phyloP scores from a whole-genome alignment of 768 basidiomycete species.

The Tricholoma sp. region DNA sequence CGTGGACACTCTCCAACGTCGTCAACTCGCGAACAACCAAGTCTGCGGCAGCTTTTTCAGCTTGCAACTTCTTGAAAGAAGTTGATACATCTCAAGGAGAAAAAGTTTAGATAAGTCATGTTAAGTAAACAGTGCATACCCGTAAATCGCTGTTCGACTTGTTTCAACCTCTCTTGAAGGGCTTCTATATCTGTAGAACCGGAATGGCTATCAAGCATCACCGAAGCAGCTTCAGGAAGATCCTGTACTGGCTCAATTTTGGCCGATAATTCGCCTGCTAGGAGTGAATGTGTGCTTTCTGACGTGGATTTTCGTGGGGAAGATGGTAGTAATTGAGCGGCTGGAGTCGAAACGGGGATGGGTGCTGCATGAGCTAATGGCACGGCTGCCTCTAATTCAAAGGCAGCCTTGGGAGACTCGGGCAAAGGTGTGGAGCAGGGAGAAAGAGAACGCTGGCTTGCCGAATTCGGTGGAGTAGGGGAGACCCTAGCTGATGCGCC shows the following conservation, averaged over 20 bases:
- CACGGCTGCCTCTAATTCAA: conserved; percentile 8
- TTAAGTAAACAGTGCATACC: conserved; percentile 36
- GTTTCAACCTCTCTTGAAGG: conserved; percentile 59
- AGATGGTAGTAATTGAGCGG: not conserved
- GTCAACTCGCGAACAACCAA: conserved; percentile 64
- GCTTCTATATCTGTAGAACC: conserved; percentile 40
- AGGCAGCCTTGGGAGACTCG: conserved; percentile 29
- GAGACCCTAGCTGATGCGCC: conserved; percentile 36
- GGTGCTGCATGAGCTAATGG: not conserved
- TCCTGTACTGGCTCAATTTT: not conserved
- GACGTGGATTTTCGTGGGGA: not conserved
- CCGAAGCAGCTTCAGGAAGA: not conserved
- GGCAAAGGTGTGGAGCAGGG: conserved; percentile 41
- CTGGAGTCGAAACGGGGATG: not conserved
- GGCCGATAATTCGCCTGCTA: not conserved
- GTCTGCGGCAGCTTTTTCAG: conserved; percentile 67
- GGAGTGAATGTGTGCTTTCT: too few species aligned
- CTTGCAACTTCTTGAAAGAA: conserved; percentile 72
- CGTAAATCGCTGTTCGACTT: conserved; percentile 73
- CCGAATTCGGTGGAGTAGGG: conserved; percentile 25
- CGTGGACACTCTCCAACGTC: conserved; percentile 59
- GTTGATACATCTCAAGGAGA: conserved; percentile 65
- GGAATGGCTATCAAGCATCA: not conserved
- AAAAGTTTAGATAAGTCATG: not conserved
- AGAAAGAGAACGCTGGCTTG: conserved; percentile 30